phyloP scores from a whole-genome alignment of 805 yeast species.

The Kazachstania kunashirensis region DNA sequence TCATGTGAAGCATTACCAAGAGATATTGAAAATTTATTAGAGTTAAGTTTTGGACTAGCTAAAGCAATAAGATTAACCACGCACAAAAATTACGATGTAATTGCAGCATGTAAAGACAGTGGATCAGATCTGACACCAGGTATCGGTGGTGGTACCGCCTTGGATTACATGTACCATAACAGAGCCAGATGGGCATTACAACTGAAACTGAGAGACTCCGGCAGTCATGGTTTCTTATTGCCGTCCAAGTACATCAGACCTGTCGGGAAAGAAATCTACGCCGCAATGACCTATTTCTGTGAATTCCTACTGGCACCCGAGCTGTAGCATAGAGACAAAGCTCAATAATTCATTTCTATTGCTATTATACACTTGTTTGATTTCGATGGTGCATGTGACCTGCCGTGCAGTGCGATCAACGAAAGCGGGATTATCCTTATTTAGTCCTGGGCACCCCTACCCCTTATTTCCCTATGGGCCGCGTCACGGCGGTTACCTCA shows the following conservation, averaged over 20 bases:
- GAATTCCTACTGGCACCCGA: slow-evolving; percentile 40
- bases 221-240: slow-evolving; percentile 71
- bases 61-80: slow-evolving; percentile 57
- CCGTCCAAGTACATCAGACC: slow-evolving; percentile 64
- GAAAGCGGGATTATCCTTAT: too few relatives aligned
- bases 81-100: slow-evolving; percentile 58
- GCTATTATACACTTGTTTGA: too few relatives aligned
- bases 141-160: slow-evolving; percentile 67
- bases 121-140: slow-evolving; percentile 67
- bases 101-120: slow-evolving; percentile 71
- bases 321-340: too few relatives aligned
- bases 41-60: slow-evolving; percentile 70
- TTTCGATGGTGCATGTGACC: too few relatives aligned
- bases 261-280: slow-evolving; percentile 65
- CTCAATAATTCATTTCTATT: too few relatives aligned
- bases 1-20: slow-evolving; percentile 66
- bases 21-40: slow-evolving; percentile 72
- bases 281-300: slow-evolving; percentile 59
- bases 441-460: too few relatives aligned
- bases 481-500: too few relatives aligned
- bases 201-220: slow-evolving; percentile 70
- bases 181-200: slow-evolving; percentile 80
- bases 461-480: too few relatives aligned
- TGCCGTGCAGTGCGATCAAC: too few relatives aligned
- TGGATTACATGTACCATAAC: slow-evolving; percentile 78